Percentiles rank a stretch among this genome's conserved stretches.
Evolutionary conservation across 768 basidiomycete genomes (phyloP).

Genomic region (Exidia glandulosa): DNA sequence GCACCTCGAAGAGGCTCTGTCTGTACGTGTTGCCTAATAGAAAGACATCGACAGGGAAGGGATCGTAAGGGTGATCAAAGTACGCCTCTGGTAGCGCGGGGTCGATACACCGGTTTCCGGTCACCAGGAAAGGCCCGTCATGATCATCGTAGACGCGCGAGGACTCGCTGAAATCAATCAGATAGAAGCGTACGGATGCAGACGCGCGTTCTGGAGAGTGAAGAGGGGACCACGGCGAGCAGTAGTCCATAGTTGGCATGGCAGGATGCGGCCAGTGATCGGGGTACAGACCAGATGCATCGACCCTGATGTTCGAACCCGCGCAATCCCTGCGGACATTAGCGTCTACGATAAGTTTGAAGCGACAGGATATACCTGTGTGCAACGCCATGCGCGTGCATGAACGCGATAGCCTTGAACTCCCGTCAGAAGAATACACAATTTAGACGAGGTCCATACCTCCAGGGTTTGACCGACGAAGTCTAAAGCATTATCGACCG

Average conservation of each 20-base stretch:
- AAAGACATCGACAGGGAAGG: conserved; percentile 4
- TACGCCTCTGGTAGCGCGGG: neutral
- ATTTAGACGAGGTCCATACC: neutral
- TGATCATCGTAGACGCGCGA: conserved; percentile 2
- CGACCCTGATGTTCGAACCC: conserved; percentile 9
- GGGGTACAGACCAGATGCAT: conserved; percentile 10
- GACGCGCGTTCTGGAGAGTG: conserved; percentile 11
- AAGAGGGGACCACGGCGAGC: neutral
- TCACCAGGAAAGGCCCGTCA: conserved; percentile 11
- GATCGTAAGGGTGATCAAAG: neutral
- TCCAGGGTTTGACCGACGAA: neutral
- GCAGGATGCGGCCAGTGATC: neutral
- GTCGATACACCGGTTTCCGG: neutral
- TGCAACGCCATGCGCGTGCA: no score
- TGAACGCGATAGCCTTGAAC: no score
- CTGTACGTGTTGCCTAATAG: conserved; percentile 2
- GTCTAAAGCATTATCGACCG: neutral
- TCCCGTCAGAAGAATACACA: no score
- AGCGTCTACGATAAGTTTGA: neutral
- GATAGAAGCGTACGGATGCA: conserved; percentile 16
- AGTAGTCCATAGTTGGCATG: conserved; percentile 1
- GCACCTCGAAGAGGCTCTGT: conserved; percentile 1
- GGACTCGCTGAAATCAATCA: conserved; percentile 15
- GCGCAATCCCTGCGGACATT: conserved; percentile 3
- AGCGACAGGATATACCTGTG: no score